Conservation (phyloP, 192 early-diverging fungal species). For the Obelidium mucronatum region DNA sequence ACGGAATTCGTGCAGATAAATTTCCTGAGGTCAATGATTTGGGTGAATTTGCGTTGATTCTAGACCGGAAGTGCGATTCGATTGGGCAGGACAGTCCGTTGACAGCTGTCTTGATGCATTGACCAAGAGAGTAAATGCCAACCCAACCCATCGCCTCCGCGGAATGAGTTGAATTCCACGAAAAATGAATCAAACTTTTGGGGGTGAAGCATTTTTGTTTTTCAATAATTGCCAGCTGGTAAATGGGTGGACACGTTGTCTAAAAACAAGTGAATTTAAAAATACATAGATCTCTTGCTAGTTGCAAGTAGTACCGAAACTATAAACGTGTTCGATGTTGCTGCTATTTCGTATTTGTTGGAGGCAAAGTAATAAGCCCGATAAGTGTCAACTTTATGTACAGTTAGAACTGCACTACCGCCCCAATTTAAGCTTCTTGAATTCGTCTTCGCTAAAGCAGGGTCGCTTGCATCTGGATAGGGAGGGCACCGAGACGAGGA, state of each 20-base stretch:
- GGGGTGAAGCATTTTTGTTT: neutral
- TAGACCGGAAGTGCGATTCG: slow-evolving; percentile 3
- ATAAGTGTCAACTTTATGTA: no score
- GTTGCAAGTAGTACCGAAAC: neutral
- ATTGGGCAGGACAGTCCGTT: neutral
- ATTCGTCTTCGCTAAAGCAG: no score
- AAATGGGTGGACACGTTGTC: slow-evolving; percentile 4
- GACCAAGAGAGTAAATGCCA: slow-evolving; percentile 6
- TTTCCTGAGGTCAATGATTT: neutral
- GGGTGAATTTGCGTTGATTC: neutral
- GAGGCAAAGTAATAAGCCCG: slow-evolving; percentile 12
- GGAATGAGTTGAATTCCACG: neutral
- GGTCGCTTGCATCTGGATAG: no score
- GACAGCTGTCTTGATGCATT: neutral
- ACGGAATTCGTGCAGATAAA: neutral
- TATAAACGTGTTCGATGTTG: slow-evolving; percentile 16
- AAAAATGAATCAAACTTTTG: neutral
- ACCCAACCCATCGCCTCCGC: slow-evolving; percentile 3
- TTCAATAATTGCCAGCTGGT: neutral
- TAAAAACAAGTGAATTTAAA: neutral
- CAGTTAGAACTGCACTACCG: no score
- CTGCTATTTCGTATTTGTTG: slow-evolving; percentile 10
- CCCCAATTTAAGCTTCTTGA: no score
- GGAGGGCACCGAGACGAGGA: no score
- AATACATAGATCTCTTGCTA: neutral